A percentile compares a stretch with the other conserved stretches of the same genome.
These are phyloP conservation scores for Candida neerlandica DNA, from an alignment of 1,139 yeast species.

Conservation along the genomic window DNA sequence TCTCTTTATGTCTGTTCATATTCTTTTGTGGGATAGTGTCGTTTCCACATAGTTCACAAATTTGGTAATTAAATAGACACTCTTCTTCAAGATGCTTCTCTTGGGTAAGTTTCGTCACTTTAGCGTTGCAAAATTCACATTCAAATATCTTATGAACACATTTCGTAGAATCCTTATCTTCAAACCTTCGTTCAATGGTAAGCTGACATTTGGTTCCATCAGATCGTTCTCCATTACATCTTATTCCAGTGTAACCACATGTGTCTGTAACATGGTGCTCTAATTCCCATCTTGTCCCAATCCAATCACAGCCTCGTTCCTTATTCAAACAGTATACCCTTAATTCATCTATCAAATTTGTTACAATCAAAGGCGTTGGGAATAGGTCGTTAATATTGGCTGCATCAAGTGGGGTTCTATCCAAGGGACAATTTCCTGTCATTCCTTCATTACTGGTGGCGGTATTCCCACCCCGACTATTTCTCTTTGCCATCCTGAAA, in stretches of 20 bases:
- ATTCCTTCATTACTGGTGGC: slow-evolving; percentile 6
- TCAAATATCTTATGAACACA: slow-evolving; percentile 39
- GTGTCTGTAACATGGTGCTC: slow-evolving; percentile 52
- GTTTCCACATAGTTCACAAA: slow-evolving; percentile 43
- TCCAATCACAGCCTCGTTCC: slow-evolving; percentile 59
- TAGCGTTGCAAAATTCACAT: slow-evolving; percentile 43
- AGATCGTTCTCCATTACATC: slow-evolving; percentile 37
- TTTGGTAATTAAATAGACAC: slow-evolving; percentile 43
- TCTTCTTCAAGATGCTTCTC: slow-evolving; percentile 38
- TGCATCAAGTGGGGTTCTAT: slow-evolving; percentile 52
- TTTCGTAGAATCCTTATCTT: slow-evolving; percentile 14
- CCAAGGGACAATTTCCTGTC: slow-evolving; percentile 59
- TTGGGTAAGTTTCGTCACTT: slow-evolving; percentile 34
- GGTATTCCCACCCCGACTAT: slow-evolving; percentile 8
- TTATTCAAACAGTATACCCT: slow-evolving; percentile 56
- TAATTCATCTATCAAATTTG: slow-evolving; percentile 65
- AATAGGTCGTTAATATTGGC: slow-evolving; percentile 46
- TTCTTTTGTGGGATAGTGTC: slow-evolving; percentile 43
- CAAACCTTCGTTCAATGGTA: slow-evolving; percentile 17
- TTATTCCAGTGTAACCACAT: slow-evolving; percentile 56
- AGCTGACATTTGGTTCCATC: slow-evolving; percentile 12
- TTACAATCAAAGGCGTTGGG: slow-evolving; percentile 63
- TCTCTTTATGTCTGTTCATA: slow-evolving; percentile 35
- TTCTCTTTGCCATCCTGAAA: slow-evolving; percentile 33
- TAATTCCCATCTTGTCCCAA: slow-evolving; percentile 62